Percentiles rank a stretch among this genome's conserved stretches.
Conservation (phyloP, 495 filamentous ascomycete species). For the Aspergillus funiculosus region DNA sequence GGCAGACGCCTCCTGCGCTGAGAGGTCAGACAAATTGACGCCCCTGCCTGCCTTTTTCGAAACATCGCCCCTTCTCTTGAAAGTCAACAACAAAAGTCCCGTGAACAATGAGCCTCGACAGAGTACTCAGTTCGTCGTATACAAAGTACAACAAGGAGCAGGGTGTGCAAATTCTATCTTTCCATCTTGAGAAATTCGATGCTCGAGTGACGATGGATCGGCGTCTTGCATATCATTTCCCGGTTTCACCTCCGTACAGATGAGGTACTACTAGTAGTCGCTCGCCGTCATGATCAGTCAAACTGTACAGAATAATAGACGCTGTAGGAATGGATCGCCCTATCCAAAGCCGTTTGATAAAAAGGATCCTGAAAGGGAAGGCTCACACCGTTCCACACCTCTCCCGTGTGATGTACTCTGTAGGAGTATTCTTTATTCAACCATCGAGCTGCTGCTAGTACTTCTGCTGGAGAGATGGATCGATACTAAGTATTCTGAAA, state of each 20-base stretch:
- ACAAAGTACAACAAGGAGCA: too few species aligned
- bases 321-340: slow-evolving; percentile 33
- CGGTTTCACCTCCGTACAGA: slow-evolving; percentile 26
- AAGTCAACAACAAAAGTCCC: too few species aligned
- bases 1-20: slow-evolving; percentile 6
- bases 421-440: neutral
- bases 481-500: too few species aligned
- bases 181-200: neutral
- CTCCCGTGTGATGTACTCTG: slow-evolving; percentile 13
- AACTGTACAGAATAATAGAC: slow-evolving; percentile 17
- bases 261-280: too few species aligned
- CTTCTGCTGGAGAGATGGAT: too few species aligned
- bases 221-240: slow-evolving; percentile 25
- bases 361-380: slow-evolving; percentile 4
- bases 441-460: too few species aligned
- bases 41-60: slow-evolving; percentile 1
- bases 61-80: too few species aligned
- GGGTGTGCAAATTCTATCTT: neutral
- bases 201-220: slow-evolving; percentile 25
- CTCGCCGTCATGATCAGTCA: slow-evolving; percentile 23
- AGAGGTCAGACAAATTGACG: neutral
- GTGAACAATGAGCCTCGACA: too few species aligned
- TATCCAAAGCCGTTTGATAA: slow-evolving; percentile 21
- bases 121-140: too few species aligned
- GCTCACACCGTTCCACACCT: slow-evolving; percentile 1